Evolutionary conservation across 1,139 yeast genomes (phyloP), one percentile per base, ranked within the genome.

Genomic region (Candida smagusa): DNA sequence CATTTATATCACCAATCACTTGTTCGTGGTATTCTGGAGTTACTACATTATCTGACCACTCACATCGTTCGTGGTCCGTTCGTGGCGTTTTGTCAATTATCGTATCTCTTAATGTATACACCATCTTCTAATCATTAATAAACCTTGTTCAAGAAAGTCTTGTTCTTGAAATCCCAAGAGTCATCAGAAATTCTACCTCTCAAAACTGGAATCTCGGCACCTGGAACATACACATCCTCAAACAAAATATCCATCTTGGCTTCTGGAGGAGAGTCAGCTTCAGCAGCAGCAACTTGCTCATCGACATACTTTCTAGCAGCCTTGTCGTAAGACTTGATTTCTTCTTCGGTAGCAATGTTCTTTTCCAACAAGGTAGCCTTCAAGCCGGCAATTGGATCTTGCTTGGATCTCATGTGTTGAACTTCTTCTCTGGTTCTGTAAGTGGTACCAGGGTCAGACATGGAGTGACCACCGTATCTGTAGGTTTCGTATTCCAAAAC

Each of bases 401-500:
- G 89, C 75, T 90, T 84, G 34, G 97, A 88, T 77, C 98, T 85
- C 97, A 92, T 90, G 77, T 92, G 94, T 73, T 90, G 97, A 54
- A 92, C 95, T 76, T 92, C 98, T 74, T 92, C 98, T 76, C 98
- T 89, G 62, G 98, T 92, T 80, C 97, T 84, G 82, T 92, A 92
- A 51, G 97, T 90, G 65, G 97, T 92, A 78, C 97, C 97, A 58
- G 97, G 97, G 70, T 92, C 97, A 52, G 97, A 90, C 97, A 92
- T 92, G 54, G 98, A 92, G 80, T 92, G 98, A 64, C 98, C 98
- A 75, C 98, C 97, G 67, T 92, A 92, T 78, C 98, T 84, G 74
- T 92, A 92, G 53, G 98, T 92, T 74, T 90, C 97, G 69, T 85
- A 92, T 75, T 92, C 98, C 56, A 92, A 63, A 41, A 92, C 96